Percentiles rank a stretch among this genome's conserved stretches.
phyloP scores from a whole-genome alignment of 2,329 filamentous ascomycete genomes.

The Hypoxylon sp. region DNA sequence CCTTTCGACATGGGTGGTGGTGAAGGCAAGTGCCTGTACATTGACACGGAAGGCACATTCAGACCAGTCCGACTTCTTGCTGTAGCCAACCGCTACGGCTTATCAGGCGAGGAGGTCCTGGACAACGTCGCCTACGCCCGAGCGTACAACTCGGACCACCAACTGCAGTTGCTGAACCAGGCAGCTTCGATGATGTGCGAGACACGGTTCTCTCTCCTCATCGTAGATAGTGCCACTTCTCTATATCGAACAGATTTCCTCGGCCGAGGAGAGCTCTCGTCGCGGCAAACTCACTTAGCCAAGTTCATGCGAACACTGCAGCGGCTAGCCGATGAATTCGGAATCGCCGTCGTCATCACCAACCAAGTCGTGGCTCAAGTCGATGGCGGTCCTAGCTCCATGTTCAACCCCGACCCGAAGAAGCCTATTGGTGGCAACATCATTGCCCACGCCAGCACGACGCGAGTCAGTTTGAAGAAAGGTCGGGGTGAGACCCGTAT shows the following conservation, averaged over 20 bases:
- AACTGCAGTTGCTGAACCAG: slow-evolving; percentile 93
- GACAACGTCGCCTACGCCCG: slow-evolving; percentile 99
- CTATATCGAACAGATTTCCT: slow-evolving; percentile 97
- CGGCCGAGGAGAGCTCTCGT: slow-evolving; percentile 96
- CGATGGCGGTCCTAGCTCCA: slow-evolving; percentile 93
- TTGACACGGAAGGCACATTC: slow-evolving; percentile 98
- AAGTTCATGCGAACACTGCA: slow-evolving; percentile 91
- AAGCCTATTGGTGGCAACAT: slow-evolving; percentile 99
- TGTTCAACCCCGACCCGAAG: slow-evolving; percentile 99
- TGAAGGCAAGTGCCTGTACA: slow-evolving; percentile 98
- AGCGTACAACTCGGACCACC: slow-evolving; percentile 98
- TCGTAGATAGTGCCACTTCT: slow-evolving; percentile 96
- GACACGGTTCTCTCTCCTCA: slow-evolving; percentile 93
- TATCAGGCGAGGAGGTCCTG: slow-evolving; percentile 96
- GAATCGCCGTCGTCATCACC: slow-evolving; percentile 97
- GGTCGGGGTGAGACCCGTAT: slow-evolving; percentile 95
- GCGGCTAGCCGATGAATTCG: slow-evolving; percentile 85
- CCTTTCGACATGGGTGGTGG: slow-evolving; percentile 99
- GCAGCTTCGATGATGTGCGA: slow-evolving; percentile 99
- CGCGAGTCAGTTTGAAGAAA: slow-evolving; percentile 94
- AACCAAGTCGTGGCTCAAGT: slow-evolving; percentile 99
- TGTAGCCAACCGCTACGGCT: slow-evolving; percentile 92
- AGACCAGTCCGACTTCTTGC: slow-evolving; percentile 90
- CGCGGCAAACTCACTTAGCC: slow-evolving; percentile 87
- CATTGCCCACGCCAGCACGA: slow-evolving; percentile 97